Evolutionary conservation across 257 asterid genomes (phyloP), one percentile per base, ranked within the genome.

Genomic region (Catharanthus roseus): DNA sequence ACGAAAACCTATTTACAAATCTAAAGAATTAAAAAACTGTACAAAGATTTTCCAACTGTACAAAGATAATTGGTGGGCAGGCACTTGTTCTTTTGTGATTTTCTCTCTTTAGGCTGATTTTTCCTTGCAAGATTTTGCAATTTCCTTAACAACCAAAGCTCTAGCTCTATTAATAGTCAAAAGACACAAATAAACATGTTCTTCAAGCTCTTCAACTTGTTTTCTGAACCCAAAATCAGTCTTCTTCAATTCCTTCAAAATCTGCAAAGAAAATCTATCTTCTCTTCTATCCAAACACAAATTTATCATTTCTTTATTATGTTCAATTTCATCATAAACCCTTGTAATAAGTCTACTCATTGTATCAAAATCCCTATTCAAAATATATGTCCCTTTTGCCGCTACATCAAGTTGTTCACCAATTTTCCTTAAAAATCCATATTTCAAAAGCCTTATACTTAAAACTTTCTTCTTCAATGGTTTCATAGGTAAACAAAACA

Each of bases 321-420:
- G 98, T 45, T 90, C 97, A 16, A 92, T 75, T 73, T 92, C 97
- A 21, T 88, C 97, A 31, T 82, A 82, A 2, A 90, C 72, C 70
- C 96, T 71, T 0, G 65, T 68, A 39, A 90, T 91, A 19, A 88
- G 90, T 58, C 92, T 75, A 38, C 97, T 80, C 75, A 92, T 88
- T 51, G 93, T 90, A 64, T 92, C 96, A 73, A 92, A 92, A 60
- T 92, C 97, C 71, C 93, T 77, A n/a, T 85, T 82, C 86, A 92
- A 34, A 0, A 92, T 87, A n/a, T 90, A 92, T 0, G 93, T 82
- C 6, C 98, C 97, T 67, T 92, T 92, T 1, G 93, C 88, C 5
- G 98, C 98, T 39, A 82, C 89, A 44, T 92, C 97, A 12, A 92
- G 86, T 55, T 86, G 96, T 26, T 83, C 88, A 3, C 81, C 84